Conservation (phyloP, 495 filamentous ascomycete species). For the Darksidea phi region DNA sequence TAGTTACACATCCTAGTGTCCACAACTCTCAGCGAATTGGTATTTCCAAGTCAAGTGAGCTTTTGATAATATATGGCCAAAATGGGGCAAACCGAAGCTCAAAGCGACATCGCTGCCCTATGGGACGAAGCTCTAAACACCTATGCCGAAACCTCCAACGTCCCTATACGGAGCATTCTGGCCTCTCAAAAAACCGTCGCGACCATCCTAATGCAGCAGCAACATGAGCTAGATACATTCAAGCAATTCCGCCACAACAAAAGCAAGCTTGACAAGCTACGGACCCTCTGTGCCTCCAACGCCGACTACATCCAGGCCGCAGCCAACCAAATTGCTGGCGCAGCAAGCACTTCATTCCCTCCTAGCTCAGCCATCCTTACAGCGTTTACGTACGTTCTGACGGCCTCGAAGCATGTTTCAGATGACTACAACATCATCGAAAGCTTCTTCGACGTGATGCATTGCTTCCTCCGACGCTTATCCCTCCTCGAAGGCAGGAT, state of each 20-base stretch:
- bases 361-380: slow-evolving; percentile 33
- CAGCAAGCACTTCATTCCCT: slow-evolving; percentile 32
- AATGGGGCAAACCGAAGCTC: not conserved
- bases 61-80: not conserved
- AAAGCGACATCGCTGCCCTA: slow-evolving; percentile 27
- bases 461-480: slow-evolving; percentile 35
- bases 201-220: slow-evolving; percentile 6
- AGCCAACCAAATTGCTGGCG: slow-evolving; percentile 26
- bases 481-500: slow-evolving; percentile 30
- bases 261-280: slow-evolving; percentile 34
- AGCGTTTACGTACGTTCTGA: slow-evolving; percentile 35
- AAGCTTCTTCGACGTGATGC: slow-evolving; percentile 38
- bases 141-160: slow-evolving; percentile 28
- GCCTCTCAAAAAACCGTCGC: not conserved
- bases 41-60: not conserved
- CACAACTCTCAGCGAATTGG: not conserved
- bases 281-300: slow-evolving; percentile 22
- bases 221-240: slow-evolving; percentile 26
- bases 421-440: slow-evolving; percentile 39
- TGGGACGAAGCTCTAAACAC: slow-evolving; percentile 31
- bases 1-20: not conserved
- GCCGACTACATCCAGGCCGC: slow-evolving; percentile 29
- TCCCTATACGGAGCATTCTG: slow-evolving; percentile 21
- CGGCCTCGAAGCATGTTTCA: slow-evolving; percentile 36
- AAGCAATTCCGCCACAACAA: slow-evolving; percentile 34